Base-by-base conservation (phyloP, 306 rosid genomes). In the Medicago ruthenica region DNA sequence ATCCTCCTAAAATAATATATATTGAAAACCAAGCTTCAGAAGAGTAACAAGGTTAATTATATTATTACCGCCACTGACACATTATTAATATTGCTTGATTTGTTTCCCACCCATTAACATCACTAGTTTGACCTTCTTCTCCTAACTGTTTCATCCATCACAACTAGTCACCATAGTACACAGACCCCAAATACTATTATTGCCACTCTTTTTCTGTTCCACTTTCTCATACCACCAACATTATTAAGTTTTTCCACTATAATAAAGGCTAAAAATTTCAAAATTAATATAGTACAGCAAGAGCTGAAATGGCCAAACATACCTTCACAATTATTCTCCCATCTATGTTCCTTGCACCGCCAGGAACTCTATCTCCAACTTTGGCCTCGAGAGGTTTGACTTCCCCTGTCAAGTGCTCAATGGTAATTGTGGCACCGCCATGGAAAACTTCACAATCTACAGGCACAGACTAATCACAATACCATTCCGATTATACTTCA, bases 401-500 rank as follows among this genome's bases (percentile, higher is more conserved):
- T 92, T 95, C 99, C 78, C 97, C 99, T 15, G 99, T 95, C 85
- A 95, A 85, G 87, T 95, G 99, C 91, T 92, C 97, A 1, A 90
- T 80, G 45, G 97, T 95, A 81, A 95, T 95, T 17, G 99, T 92
- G 16, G 97, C 99, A 87, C 44, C 81, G 64, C 99, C 99, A 83
- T 92, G 92, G 86, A 76, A 95, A 84, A 95, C 91, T 84, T 92
- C 97, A 83, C 99, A 95, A 83, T 95, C 99, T 90, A 92, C 93
- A 85, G 99, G 99, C 87, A 95, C 99, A 90, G 97, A 95, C 99
- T 95, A 90, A 88, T 88, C 88, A 90, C 89, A 95, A 89, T 83
- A 89, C 83, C 87, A 89, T 85, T 85, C 79, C 82, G 81, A 80
- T 88, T 83, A 87, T 76, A 82, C 84, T 78, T 89, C 83, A 80